Evolutionary conservation across 768 basidiomycete species (phyloP).

Genomic region (Amanita exitialis): DNA sequence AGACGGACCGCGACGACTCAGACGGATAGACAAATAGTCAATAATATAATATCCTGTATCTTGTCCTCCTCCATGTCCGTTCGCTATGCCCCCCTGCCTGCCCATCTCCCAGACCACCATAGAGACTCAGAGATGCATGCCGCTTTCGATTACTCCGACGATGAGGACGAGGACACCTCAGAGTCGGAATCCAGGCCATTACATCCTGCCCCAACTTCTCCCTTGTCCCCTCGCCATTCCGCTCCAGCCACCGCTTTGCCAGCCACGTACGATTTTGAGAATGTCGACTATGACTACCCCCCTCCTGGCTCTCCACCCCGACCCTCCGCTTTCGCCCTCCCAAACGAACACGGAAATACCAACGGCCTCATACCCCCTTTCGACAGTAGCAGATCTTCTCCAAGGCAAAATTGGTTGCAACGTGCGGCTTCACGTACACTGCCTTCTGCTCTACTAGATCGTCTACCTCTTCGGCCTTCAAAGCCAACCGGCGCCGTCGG

Average conservation of each 20-base stretch:
- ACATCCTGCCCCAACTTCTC: slow-evolving; percentile 29
- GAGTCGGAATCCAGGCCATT: slow-evolving; percentile 49
- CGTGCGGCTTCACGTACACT: slow-evolving; percentile 47
- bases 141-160: slow-evolving; percentile 76
- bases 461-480: slow-evolving; percentile 31
- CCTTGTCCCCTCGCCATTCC: slow-evolving; percentile 14
- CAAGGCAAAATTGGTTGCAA: slow-evolving; percentile 41
- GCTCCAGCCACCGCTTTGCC: slow-evolving; percentile 18
- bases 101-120: slow-evolving; percentile 36
- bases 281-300: slow-evolving; percentile 68
- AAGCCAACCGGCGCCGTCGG: slow-evolving; percentile 40
- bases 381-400: slow-evolving; percentile 20
- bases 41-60: background rate
- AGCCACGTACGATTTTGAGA: slow-evolving; percentile 70
- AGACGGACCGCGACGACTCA: background rate
- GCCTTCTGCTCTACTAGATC: slow-evolving; percentile 38
- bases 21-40: background rate
- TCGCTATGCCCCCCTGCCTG: slow-evolving; percentile 63
- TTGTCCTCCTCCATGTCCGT: slow-evolving; percentile 28
- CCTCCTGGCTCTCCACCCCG: slow-evolving; percentile 78
- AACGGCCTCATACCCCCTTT: slow-evolving; percentile 58
- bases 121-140: slow-evolving; percentile 63
- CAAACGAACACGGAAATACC: slow-evolving; percentile 65
- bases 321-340: slow-evolving; percentile 52
- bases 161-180: slow-evolving; percentile 45